Conservation (phyloP, 495 filamentous ascomycete species). For the Aspergillus sclerotiicarbonarius region DNA sequence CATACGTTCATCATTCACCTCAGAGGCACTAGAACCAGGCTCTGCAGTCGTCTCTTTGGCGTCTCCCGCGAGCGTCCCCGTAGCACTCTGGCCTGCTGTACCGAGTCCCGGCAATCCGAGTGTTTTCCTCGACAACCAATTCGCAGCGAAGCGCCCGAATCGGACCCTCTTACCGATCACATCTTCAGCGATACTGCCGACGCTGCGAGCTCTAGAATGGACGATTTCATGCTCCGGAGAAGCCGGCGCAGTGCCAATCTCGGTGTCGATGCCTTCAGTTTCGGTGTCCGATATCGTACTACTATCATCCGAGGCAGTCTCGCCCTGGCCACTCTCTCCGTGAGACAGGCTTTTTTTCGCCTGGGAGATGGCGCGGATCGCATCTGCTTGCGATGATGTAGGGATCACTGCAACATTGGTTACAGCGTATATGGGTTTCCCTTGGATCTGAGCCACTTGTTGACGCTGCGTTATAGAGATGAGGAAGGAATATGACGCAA, state of each 20-base stretch:
- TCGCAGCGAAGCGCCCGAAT: constrained; percentile 84
- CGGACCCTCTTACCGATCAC: constrained; percentile 73
- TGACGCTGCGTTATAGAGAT: constrained; percentile 78
- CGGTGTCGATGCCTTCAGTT: constrained; percentile 33
- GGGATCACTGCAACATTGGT: constrained; percentile 87
- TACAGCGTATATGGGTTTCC: constrained; percentile 78
- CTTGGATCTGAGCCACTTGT: constrained; percentile 83
- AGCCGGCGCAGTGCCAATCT: constrained; percentile 31
- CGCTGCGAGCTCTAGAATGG: constrained; percentile 30
- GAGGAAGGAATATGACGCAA: constrained; percentile 74
- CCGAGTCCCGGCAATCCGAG: constrained; percentile 56
- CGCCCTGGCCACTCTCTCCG: constrained; percentile 23
- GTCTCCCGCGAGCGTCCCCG: constrained; percentile 25
- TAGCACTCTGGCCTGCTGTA: constrained; percentile 24
- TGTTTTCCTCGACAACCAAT: constrained; percentile 83
- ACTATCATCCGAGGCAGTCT: constrained; percentile 34
- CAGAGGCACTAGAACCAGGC: constrained; percentile 7
- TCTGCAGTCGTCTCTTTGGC: constrained; percentile 15
- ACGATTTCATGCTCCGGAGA: constrained; percentile 27
- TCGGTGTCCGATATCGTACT: constrained; percentile 34
- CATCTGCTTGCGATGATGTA: constrained; percentile 70
- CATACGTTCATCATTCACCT: constrained; percentile 15
- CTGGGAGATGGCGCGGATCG: constrained; percentile 63
- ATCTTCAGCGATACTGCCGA: constrained; percentile 72
- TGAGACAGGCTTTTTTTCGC: constrained; percentile 51